Conservation (phyloP, 805 yeast genomes). For the Metschnikowia colocasiae region DNA sequence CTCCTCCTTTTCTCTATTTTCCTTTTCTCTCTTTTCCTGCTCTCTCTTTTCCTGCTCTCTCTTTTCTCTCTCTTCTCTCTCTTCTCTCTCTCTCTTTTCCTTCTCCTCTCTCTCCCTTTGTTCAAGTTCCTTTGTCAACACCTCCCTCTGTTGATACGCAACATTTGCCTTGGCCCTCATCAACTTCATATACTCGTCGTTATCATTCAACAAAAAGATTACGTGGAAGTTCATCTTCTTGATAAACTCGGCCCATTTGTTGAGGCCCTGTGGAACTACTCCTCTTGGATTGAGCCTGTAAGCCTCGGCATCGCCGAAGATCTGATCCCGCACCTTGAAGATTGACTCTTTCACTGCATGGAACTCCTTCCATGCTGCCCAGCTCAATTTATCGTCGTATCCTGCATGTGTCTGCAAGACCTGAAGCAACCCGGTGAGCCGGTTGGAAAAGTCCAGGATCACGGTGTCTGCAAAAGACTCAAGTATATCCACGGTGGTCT, state of each 20-base stretch:
- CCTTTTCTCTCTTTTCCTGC: not conserved
- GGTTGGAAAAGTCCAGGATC: conserved; percentile 59
- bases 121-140: conserved; percentile 10
- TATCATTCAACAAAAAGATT: conserved; percentile 51
- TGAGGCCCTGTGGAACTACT: conserved; percentile 36
- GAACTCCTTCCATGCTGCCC: conserved; percentile 48
- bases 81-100: not conserved
- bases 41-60: not conserved
- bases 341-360: conserved; percentile 53
- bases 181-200: conserved; percentile 42
- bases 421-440: conserved; percentile 49
- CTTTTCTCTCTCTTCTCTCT: not conserved
- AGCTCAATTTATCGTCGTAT: conserved; percentile 19
- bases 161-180: conserved; percentile 43
- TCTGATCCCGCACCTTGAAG: conserved; percentile 51
- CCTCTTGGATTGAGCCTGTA: conserved; percentile 19
- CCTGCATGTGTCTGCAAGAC: conserved; percentile 13
- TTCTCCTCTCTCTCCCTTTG: not conserved
- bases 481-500: conserved; percentile 56
- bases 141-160: conserved; percentile 40
- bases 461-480: conserved; percentile 73
- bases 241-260: conserved; percentile 32
- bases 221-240: conserved; percentile 44
- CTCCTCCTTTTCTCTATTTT: not conserved
- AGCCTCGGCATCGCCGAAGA: conserved; percentile 32